These are phyloP conservation scores for Polyrhizophydium stewartii DNA, from an alignment of 371 early-diverging fungal species.

Conservation along the genomic window DNA sequence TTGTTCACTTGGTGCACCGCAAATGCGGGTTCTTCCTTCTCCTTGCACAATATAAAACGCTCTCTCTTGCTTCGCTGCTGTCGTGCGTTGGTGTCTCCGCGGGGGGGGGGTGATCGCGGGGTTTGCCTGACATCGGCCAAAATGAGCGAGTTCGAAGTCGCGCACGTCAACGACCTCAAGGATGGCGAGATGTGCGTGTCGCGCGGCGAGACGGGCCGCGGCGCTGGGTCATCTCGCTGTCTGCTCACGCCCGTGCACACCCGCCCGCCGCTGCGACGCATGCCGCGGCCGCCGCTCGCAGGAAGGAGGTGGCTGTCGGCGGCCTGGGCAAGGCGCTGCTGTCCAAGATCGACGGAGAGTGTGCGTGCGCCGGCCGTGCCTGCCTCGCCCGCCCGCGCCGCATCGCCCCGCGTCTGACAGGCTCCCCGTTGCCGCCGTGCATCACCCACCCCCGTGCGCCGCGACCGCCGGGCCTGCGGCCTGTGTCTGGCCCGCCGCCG, in stretches of 20 bases:
- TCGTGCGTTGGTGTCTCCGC: too few species aligned
- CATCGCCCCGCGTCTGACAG: background rate
- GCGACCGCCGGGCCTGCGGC: background rate
- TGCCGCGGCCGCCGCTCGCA: background rate
- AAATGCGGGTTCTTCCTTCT: too few species aligned
- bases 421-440: background rate
- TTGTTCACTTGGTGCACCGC: too few species aligned
- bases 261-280: too few species aligned
- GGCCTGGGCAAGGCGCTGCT: conserved; percentile 20
- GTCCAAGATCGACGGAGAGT: conserved; percentile 24
- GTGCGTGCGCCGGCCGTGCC: background rate
- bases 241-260: too few species aligned
- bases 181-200: conserved; percentile 13
- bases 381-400: background rate
- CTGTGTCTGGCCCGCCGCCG: background rate
- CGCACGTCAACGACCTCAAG: conserved; percentile 11
- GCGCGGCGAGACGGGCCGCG: too few species aligned
- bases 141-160: conserved; percentile 15
- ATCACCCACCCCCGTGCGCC: background rate
- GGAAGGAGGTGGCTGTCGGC: conserved; percentile 24
- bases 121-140: too few species aligned
- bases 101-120: too few species aligned
- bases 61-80: too few species aligned
- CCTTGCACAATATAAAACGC: too few species aligned
- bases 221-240: too few species aligned